Evolutionary conservation across 345 rosid genomes (phyloP).

Genomic region (Lagerstroemia speciosa): DNA sequence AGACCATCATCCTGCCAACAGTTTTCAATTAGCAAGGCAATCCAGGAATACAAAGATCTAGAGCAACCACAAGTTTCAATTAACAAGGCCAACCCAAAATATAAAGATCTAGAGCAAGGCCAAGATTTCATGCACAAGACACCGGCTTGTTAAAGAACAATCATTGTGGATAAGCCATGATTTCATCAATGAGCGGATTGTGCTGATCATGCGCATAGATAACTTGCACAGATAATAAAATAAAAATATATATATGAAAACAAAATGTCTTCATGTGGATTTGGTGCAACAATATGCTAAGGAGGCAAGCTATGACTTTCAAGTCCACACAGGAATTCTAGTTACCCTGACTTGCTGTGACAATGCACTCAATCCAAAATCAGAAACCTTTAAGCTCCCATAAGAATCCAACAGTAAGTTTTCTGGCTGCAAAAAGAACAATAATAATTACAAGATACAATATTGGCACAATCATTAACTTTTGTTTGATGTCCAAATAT

Average conservation of each 20-base stretch:
- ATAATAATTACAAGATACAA: neutral
- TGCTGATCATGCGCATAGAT: neutral
- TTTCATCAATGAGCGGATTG: neutral
- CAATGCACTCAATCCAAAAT: constrained; percentile 94
- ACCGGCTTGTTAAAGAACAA: neutral
- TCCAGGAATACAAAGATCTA: neutral
- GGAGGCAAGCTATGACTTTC: neutral
- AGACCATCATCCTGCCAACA: constrained; percentile 82
- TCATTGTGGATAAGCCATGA: neutral
- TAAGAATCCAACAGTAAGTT: constrained; percentile 71
- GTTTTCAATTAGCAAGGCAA: neutral
- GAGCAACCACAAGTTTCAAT: neutral
- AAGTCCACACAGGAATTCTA: neutral
- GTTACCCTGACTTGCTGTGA: constrained; percentile 95
- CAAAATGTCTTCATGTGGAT: too few relatives aligned
- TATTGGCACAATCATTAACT: neutral
- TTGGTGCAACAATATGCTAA: neutral
- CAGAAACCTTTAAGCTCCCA: constrained; percentile 94
- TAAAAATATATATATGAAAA: too few relatives aligned
- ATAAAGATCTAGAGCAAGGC: neutral
- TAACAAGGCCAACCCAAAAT: neutral
- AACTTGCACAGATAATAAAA: neutral
- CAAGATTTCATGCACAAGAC: too few relatives aligned
- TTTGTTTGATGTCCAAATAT: neutral
- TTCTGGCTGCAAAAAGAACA: constrained; percentile 55